Evolutionary conservation across 257 asterid genomes (phyloP).

Genomic region (Anisodus acutangulus): DNA sequence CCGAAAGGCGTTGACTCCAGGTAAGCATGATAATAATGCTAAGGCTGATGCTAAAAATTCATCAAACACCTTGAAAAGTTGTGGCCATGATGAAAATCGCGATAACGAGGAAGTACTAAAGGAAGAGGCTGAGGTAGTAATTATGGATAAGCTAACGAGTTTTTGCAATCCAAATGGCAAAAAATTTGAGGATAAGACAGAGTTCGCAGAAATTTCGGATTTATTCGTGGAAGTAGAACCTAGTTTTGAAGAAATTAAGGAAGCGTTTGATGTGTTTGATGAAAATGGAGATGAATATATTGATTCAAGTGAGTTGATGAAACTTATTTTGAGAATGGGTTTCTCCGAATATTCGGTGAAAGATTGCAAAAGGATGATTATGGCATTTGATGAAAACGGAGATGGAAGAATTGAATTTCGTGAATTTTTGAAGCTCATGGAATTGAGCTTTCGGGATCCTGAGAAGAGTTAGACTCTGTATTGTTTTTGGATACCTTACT

Average conservation of each 20-base stretch:
- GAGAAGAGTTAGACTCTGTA: not conserved
- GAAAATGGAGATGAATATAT: constrained; percentile 59
- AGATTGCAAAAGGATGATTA: constrained; percentile 56
- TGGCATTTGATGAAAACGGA: constrained; percentile 51
- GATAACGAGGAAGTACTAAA: not conserved
- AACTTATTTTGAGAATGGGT: constrained; percentile 45
- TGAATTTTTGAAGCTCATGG: constrained; percentile 61
- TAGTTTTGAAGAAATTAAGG: constrained; percentile 51
- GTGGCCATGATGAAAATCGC: not conserved
- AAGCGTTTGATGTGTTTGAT: constrained; percentile 58
- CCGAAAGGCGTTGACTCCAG: not conserved
- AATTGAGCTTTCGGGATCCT: constrained; percentile 36
- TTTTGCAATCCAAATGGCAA: constrained; percentile 25
- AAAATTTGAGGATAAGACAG: not conserved
- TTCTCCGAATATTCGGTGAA: constrained; percentile 32
- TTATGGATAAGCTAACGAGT: constrained; percentile 47
- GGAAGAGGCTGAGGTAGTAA: constrained; percentile 40
- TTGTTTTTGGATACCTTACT: not conserved
- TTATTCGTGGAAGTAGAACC: constrained; percentile 51
- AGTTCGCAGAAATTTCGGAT: constrained; percentile 33
- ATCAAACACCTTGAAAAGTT: not conserved
- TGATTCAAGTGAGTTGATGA: constrained; percentile 53
- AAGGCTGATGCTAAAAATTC: not conserved
- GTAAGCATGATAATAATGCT: not conserved
- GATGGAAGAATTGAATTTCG: constrained; percentile 56